Conservation (phyloP, 352 stramenopile species). For the Phytophthora fragariae region DNA sequence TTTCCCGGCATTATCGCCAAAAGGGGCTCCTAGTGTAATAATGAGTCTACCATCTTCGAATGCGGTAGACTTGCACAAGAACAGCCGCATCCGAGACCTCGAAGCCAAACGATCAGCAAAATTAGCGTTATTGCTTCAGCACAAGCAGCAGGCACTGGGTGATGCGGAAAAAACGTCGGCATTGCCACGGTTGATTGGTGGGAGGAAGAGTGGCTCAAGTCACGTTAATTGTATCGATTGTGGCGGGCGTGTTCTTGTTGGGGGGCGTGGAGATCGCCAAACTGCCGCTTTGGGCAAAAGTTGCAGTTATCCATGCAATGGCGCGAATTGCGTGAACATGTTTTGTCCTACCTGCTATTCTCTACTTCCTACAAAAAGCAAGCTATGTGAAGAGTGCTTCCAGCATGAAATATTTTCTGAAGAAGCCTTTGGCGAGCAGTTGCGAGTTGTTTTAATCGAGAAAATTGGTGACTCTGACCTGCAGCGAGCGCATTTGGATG, state of each 20-base stretch:
- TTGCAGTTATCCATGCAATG: slow-evolving; percentile 45
- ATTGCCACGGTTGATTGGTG: slow-evolving; percentile 78
- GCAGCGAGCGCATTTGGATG: slow-evolving; percentile 48
- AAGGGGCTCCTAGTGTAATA: slow-evolving; percentile 9
- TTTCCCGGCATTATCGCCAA: slow-evolving; percentile 13
- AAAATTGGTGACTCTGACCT: slow-evolving; percentile 58
- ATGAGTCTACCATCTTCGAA: slow-evolving; percentile 2
- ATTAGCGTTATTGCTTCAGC: slow-evolving; percentile 50
- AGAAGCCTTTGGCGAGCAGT: slow-evolving; percentile 65
- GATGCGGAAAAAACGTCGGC: slow-evolving; percentile 57
- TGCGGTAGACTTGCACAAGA: slow-evolving; percentile 55
- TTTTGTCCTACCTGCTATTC: slow-evolving; percentile 68
- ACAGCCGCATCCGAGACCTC: slow-evolving; percentile 59
- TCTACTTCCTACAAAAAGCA: slow-evolving; percentile 52
- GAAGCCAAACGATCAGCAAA: slow-evolving; percentile 65
- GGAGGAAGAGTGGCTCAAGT: slow-evolving; percentile 67
- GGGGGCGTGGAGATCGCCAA: slow-evolving; percentile 32
- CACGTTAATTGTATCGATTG: slow-evolving; percentile 71
- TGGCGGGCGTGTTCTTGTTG: slow-evolving; percentile 42
- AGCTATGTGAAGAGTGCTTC: slow-evolving; percentile 83
- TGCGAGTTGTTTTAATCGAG: slow-evolving; percentile 70
- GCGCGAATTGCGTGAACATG: slow-evolving; percentile 65
- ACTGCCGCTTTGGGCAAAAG: background rate
- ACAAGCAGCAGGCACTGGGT: slow-evolving; percentile 69
- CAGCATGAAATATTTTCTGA: slow-evolving; percentile 58